phyloP scores from a whole-genome alignment of 2,329 filamentous ascomycete species.

The Pezicula neosporulosa region DNA sequence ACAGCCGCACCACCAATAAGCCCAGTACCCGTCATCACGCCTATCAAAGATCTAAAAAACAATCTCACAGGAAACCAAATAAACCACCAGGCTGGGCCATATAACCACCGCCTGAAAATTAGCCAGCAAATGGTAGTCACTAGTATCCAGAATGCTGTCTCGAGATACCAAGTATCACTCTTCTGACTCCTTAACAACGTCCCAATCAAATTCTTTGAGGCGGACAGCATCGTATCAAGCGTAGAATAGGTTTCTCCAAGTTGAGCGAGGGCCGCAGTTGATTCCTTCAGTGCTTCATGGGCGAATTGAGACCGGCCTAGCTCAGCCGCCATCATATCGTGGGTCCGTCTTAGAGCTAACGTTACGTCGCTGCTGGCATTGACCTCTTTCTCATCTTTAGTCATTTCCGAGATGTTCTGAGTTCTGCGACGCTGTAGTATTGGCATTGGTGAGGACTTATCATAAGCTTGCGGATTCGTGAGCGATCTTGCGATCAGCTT shows the following conservation, averaged over 20 bases:
- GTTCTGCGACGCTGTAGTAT: conserved; percentile 26
- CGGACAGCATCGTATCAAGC: conserved; percentile 73
- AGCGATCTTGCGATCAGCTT: conserved; percentile 70
- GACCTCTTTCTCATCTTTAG: conserved; percentile 67
- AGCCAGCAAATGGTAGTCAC: conserved; percentile 78
- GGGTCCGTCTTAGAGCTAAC: conserved; percentile 75
- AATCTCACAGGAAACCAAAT: conserved; percentile 77
- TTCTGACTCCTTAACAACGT: conserved; percentile 85
- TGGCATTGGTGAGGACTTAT: conserved; percentile 29
- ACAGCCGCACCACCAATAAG: conserved; percentile 24
- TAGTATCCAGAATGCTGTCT: conserved; percentile 83
- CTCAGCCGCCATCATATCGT: conserved; percentile 81
- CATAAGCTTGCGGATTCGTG: conserved; percentile 38
- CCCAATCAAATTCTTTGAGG: conserved; percentile 70
- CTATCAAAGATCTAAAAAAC: conserved; percentile 55
- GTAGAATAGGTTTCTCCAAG: conserved; percentile 78
- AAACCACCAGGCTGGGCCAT: conserved; percentile 88
- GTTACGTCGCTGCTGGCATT: conserved; percentile 83
- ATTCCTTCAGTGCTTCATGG: conserved; percentile 81
- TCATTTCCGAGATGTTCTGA: conserved; percentile 13
- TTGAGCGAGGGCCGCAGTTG: conserved; percentile 75
- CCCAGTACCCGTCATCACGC: conserved; percentile 51
- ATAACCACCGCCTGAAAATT: conserved; percentile 77
- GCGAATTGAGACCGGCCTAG: conserved; percentile 85
- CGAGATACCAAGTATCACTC: conserved; percentile 96